A percentile compares a stretch with the other conserved stretches of the same genome.
Conservation (phyloP, 1,284 basidiomycete species). For the Tremellales sp. region DNA sequence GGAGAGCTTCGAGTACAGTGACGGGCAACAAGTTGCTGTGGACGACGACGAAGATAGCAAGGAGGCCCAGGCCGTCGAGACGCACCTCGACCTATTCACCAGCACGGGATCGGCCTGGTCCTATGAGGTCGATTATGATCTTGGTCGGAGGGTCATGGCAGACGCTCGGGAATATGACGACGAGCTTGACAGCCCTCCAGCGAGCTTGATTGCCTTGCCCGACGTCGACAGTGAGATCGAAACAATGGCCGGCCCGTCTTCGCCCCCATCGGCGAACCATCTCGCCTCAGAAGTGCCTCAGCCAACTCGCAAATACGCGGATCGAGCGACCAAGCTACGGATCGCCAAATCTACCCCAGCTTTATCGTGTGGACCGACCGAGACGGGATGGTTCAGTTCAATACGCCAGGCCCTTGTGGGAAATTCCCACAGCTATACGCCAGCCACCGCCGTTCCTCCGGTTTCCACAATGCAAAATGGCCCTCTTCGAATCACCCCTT, state of each 20-base stretch:
- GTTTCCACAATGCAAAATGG: conserved; percentile 9
- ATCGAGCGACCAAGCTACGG: conserved; percentile 27
- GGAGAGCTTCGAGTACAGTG: background rate
- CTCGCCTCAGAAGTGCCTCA: conserved; percentile 1
- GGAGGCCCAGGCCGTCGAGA: too few relatives aligned
- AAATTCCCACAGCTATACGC: conserved; percentile 5
- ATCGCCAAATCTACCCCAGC: conserved; percentile 30
- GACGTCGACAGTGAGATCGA: background rate
- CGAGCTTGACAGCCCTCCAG: conserved; percentile 23
- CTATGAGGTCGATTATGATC: conserved; percentile 7
- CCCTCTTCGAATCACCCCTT: conserved; percentile 23
- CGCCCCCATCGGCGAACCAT: background rate
- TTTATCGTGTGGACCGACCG: conserved; percentile 8
- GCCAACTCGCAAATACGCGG: conserved; percentile 26
- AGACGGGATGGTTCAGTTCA: conserved; percentile 24
- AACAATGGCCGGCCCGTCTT: conserved; percentile 9
- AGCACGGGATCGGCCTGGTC: too few relatives aligned
- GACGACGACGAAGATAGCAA: conserved; percentile 10
- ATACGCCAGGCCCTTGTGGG: conserved; percentile 18
- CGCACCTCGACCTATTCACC: too few relatives aligned
- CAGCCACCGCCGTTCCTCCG: conserved; percentile 2
- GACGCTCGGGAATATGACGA: conserved; percentile 28
- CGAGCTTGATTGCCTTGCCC: conserved; percentile 3
- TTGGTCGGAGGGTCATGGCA: conserved; percentile 14
- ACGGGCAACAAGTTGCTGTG: conserved; percentile 14